A percentile compares a stretch with the other conserved stretches of the same genome.
Evolutionary conservation across 495 filamentous ascomycete species (phyloP).

Genomic region (Rusavskia elegans): DNA sequence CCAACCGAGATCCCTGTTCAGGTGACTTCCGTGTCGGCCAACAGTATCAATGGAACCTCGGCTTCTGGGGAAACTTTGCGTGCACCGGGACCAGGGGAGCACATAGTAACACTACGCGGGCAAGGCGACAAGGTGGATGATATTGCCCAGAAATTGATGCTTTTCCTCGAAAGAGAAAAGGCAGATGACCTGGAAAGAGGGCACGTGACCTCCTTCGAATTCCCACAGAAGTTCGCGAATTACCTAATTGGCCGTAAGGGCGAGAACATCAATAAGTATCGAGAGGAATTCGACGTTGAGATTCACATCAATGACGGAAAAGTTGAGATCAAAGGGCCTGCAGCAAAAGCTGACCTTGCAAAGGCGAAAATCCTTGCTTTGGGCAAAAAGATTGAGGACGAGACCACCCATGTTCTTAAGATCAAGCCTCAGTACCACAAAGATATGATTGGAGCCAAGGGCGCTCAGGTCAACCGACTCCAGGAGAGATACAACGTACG

Average conservation of each 20-base stretch:
- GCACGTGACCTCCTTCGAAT: conserved; percentile 72
- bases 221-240: conserved; percentile 85
- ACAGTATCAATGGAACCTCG: conserved; percentile 28
- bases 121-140: conserved; percentile 53
- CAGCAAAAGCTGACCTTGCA: conserved; percentile 68
- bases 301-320: conserved; percentile 70
- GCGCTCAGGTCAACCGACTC: conserved; percentile 47
- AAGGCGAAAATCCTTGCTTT: conserved; percentile 59
- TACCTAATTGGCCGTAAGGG: conserved; percentile 84
- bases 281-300: conserved; percentile 93
- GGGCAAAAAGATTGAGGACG: conserved; percentile 69
- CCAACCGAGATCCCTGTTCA: conserved; percentile 57
- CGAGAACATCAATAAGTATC: conserved; percentile 87
- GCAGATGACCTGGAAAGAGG: conserved; percentile 79
- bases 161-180: conserved; percentile 70
- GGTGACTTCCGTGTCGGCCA: conserved; percentile 34
- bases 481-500: conserved; percentile 82
- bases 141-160: conserved; percentile 48
- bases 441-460: conserved; percentile 51
- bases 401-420: conserved; percentile 71
- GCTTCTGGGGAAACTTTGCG: background rate
- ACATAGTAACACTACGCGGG: conserved; percentile 55
- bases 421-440: conserved; percentile 78
- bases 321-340: conserved; percentile 55
- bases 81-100: conserved; percentile 7